phyloP scores from a whole-genome alignment of 1,139 yeast species.

The Protomyces pachydermus region DNA sequence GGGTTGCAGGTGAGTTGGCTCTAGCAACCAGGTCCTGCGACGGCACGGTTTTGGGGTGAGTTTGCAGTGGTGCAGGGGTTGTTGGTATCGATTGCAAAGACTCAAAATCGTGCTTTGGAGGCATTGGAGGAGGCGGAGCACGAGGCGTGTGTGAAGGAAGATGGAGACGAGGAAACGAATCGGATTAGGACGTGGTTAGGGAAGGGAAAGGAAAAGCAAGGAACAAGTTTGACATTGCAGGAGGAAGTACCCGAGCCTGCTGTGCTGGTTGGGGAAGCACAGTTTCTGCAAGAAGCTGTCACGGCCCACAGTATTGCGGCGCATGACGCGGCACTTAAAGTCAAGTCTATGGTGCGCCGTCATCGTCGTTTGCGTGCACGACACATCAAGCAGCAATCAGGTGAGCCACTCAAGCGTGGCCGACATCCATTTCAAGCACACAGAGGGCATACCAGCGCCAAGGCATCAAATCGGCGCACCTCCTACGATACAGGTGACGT shows the following conservation, averaged over 20 bases:
- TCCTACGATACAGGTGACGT: neutral
- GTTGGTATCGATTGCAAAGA: neutral
- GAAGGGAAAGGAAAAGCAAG: neutral
- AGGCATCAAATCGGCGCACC: neutral
- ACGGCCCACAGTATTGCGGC: neutral
- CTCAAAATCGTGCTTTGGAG: neutral
- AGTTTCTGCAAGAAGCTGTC: neutral
- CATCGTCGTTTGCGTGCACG: neutral
- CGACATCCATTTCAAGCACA: too few relatives aligned
- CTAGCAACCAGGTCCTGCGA: neutral
- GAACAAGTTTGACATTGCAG: neutral
- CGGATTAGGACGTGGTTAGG: neutral
- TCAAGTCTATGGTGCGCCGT: neutral
- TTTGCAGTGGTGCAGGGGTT: neutral
- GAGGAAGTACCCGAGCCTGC: neutral
- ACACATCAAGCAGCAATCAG: neutral
- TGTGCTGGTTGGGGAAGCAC: neutral
- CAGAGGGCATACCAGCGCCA: neutral
- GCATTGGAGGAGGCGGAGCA: neutral
- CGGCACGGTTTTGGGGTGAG: neutral
- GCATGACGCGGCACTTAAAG: neutral
- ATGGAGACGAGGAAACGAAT: neutral
- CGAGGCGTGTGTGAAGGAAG: neutral
- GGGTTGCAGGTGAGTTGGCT: constrained; percentile 3
- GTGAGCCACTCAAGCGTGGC: neutral